A percentile compares a stretch with the other conserved stretches of the same genome.
phyloP scores from a whole-genome alignment of 306 rosid genomes.

The Glycine latifolia region DNA sequence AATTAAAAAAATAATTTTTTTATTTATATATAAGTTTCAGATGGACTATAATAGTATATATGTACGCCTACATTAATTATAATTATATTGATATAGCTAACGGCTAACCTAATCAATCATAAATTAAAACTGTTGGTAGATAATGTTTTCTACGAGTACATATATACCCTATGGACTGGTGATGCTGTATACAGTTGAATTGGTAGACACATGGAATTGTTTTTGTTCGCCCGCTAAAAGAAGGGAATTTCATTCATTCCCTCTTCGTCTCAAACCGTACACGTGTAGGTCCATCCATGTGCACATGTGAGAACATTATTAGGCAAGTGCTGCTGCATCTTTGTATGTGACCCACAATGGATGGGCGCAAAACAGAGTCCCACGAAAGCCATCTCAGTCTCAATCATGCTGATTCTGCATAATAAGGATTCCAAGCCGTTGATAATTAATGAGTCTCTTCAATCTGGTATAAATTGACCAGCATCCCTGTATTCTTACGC shows the following conservation, averaged over 20 bases:
- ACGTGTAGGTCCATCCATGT: conserved; percentile 23
- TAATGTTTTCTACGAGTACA: neutral
- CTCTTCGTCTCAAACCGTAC: conserved; percentile 20
- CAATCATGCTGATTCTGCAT: conserved; percentile 48
- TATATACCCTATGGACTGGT: neutral
- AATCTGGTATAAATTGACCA: conserved; percentile 67
- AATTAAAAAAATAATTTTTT: no score
- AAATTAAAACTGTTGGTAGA: neutral
- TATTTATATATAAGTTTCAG: no score
- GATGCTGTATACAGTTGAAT: conserved; percentile 5
- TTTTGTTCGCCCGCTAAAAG: conserved; percentile 17
- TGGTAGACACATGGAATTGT: conserved; percentile 13
- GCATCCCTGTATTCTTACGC: conserved; percentile 42
- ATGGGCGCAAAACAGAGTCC: conserved; percentile 55
- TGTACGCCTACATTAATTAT: no score
- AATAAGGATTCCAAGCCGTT: conserved; percentile 67
- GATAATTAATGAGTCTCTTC: conserved; percentile 55
- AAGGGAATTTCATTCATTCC: conserved; percentile 34
- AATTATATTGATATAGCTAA: neutral
- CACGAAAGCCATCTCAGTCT: conserved; percentile 57
- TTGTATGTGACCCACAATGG: conserved; percentile 37
- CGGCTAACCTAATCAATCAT: no score
- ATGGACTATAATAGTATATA: neutral
- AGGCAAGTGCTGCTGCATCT: conserved; percentile 33
- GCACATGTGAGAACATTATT: conserved; percentile 30